phyloP scores from a whole-genome alignment of 2,329 filamentous ascomycete genomes.

The Chaetomium olivaceum region DNA sequence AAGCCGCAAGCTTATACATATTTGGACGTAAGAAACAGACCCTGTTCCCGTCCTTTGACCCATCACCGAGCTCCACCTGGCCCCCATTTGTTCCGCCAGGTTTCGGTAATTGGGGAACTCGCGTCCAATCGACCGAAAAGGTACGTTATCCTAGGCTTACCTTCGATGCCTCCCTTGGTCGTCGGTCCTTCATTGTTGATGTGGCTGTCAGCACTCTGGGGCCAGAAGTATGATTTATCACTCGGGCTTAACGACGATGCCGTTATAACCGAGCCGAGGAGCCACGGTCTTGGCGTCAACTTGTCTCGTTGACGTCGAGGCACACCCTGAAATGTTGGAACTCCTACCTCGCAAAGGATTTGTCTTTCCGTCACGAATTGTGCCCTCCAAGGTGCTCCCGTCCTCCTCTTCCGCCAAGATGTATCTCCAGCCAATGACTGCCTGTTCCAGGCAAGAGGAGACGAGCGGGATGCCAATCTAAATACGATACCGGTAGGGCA shows the following conservation, averaged over 20 bases:
- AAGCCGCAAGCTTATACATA: background rate
- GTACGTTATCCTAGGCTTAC: background rate
- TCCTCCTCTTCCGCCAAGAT: slow-evolving; percentile 1
- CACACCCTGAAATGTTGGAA: background rate
- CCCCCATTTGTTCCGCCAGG: slow-evolving; percentile 11
- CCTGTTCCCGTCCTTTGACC: background rate
- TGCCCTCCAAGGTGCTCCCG: no score
- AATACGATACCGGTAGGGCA: slow-evolving; percentile 30
- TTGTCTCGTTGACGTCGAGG: background rate
- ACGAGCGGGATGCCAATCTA: slow-evolving; percentile 24
- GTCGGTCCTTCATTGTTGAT: background rate
- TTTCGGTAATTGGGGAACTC: background rate
- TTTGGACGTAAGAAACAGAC: background rate
- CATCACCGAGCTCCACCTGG: background rate
- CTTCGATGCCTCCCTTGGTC: background rate
- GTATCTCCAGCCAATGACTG: slow-evolving; percentile 16
- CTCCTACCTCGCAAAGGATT: background rate
- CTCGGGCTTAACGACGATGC: background rate
- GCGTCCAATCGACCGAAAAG: slow-evolving; percentile 5
- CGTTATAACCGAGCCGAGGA: background rate
- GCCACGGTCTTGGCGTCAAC: background rate
- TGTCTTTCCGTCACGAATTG: background rate
- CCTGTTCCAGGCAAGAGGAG: slow-evolving; percentile 17
- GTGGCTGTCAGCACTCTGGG: background rate
- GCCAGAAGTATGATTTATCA: background rate